Base-by-base conservation (phyloP, 495 filamentous ascomycete genomes). In the Tuber borchii region DNA sequence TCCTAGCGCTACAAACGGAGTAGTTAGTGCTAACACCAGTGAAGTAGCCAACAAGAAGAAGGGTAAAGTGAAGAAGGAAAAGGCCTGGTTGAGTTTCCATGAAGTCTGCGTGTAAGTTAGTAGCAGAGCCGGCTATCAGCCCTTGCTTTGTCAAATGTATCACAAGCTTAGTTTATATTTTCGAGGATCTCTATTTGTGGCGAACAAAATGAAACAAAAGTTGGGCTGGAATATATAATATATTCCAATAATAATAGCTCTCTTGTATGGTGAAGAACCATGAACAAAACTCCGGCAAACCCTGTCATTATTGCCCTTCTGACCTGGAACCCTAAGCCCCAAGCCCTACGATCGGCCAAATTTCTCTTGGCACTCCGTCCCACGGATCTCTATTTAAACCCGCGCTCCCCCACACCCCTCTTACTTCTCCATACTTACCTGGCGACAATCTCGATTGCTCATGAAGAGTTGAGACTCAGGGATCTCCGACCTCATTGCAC, bases 1-100 rank as follows among this genome's bases (percentile, higher is more conserved):
- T 40, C 37, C 34, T 40, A 45, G 69, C 9, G 22, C 31, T 14
- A 12, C 56, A 19, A 65, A 8, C 14, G 56, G 56, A 26, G 56
- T 19, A 17, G 0, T 26, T 26, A 65, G 56, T 65, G 26, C 56
- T 65, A 65, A 34, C 12, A 17, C 26, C 16, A 40, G 8, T 19
- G 73, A 48, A 17, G 69, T 10, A 22, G 73, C 42, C 17, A 71
- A 70, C 22, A 82, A 77, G 48, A 77, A 77, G 74, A 78, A 76
- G 69, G 71, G 70, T 17, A 81, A 76, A 74, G 17, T 65, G 26
- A 78, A 75, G 68, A 77, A 76, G 51, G 74, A 82, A 16, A 82
- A 79, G 19, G 71, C 74, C 19, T 82, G 80, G 80, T 48, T 76
- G 14, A 77, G 79, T 17, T 76, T 76, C 65, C 80, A 82, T 70